Percentiles rank a stretch among this genome's conserved stretches.
These are phyloP conservation scores for Penicillium palitans DNA, from an alignment of 2,329 filamentous ascomycete genomes.

Conservation along the genomic window DNA sequence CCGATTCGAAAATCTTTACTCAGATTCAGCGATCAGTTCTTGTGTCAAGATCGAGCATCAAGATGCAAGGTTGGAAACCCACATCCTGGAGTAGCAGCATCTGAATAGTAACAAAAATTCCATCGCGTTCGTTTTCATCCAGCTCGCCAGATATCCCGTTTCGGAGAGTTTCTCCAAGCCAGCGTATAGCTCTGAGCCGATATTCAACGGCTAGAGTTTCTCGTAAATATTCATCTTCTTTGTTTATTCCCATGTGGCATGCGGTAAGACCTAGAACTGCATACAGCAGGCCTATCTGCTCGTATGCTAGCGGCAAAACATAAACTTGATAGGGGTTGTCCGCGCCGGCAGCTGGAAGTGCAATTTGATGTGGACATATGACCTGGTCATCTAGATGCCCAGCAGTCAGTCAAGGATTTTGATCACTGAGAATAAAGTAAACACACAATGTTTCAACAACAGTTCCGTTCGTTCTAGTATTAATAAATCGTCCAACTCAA, in stretches of 20 bases:
- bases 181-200: slow-evolving; percentile 31
- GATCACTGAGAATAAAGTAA: fast-evolving
- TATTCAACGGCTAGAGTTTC: slow-evolving; percentile 32
- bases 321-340: slow-evolving; percentile 35
- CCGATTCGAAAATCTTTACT: slow-evolving; percentile 33
- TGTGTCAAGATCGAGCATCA: neutral
- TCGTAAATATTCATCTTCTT: slow-evolving; percentile 20
- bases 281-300: slow-evolving; percentile 31
- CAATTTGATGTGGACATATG: slow-evolving; percentile 34
- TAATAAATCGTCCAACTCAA: slow-evolving; percentile 6
- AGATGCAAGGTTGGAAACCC: neutral
- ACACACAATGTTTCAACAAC: slow-evolving; percentile 5
- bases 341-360: slow-evolving; percentile 20
- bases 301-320: slow-evolving; percentile 31
- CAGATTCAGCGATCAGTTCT: neutral
- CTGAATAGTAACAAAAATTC: slow-evolving; percentile 33
- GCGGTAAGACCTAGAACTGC: slow-evolving; percentile 32
- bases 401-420: neutral
- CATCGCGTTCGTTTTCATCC: slow-evolving; percentile 30
- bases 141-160: slow-evolving; percentile 28
- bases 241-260: slow-evolving; percentile 30
- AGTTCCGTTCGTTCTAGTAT: slow-evolving; percentile 4
- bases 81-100: slow-evolving; percentile 36
- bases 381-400: slow-evolving; percentile 25
- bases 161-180: slow-evolving; percentile 27